These are phyloP conservation scores for Emmonsiellopsis sp. DNA, from an alignment of 2,329 filamentous ascomycete species.

Conservation along the genomic window DNA sequence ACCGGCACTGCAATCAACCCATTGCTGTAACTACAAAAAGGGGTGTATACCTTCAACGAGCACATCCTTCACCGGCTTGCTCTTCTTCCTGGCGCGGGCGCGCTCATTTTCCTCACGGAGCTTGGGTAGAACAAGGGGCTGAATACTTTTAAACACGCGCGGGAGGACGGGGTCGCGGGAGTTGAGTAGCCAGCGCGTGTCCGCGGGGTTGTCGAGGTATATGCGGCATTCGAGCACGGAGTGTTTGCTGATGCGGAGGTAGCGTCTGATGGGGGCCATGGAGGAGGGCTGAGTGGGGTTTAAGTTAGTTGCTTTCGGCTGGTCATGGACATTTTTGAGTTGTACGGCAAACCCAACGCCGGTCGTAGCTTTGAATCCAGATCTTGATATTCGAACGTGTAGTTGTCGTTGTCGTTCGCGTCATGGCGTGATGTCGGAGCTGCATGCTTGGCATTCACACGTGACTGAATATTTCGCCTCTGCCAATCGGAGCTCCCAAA, in stretches of 20 bases:
- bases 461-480: too few relatives aligned
- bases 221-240: slow-evolving; percentile 96
- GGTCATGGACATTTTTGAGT: too few relatives aligned
- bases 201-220: slow-evolving; percentile 82
- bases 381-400: too few relatives aligned
- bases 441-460: too few relatives aligned
- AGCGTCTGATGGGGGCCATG: slow-evolving; percentile 84
- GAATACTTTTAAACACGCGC: slow-evolving; percentile 74
- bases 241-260: slow-evolving; percentile 83
- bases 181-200: slow-evolving; percentile 75
- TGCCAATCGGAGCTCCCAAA: too few relatives aligned
- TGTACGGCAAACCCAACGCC: too few relatives aligned
- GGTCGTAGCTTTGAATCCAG: too few relatives aligned
- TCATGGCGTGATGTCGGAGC: too few relatives aligned
- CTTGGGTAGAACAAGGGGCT: slow-evolving; percentile 81
- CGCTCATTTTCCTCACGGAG: slow-evolving; percentile 71
- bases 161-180: slow-evolving; percentile 67
- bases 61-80: slow-evolving; percentile 78
- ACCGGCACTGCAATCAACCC: background rate
- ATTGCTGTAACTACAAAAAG: background rate
- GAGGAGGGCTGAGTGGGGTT: background rate
- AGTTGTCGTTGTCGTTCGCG: too few relatives aligned
- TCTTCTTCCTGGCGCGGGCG: slow-evolving; percentile 57
- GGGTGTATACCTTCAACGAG: slow-evolving; percentile 58
- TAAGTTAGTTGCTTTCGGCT: too few relatives aligned